A percentile compares a stretch with the other conserved stretches of the same genome.
phyloP scores from a whole-genome alignment of 495 filamentous ascomycete genomes.

The Podospora comata region DNA sequence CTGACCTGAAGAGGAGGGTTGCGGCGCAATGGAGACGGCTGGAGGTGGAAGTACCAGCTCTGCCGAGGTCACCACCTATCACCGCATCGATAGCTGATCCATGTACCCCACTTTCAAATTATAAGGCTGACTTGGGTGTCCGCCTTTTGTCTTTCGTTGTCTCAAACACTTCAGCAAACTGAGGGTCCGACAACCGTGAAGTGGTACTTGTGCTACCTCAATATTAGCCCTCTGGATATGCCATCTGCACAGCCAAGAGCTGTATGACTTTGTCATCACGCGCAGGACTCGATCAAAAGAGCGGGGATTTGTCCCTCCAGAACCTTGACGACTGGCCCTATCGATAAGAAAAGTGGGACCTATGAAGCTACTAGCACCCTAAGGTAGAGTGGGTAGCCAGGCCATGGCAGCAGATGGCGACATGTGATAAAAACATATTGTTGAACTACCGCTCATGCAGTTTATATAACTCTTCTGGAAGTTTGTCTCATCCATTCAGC shows the following conservation, averaged over 20 bases:
- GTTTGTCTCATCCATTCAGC: too few species aligned
- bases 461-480: too few species aligned
- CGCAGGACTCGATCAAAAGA: not conserved
- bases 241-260: not conserved
- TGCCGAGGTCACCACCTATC: not conserved
- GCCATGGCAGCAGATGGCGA: too few species aligned
- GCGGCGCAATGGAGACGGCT: not conserved
- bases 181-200: not conserved
- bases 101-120: not conserved
- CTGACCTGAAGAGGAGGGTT: not conserved
- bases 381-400: too few species aligned
- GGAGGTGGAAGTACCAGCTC: not conserved
- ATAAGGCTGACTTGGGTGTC: not conserved
- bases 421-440: too few species aligned
- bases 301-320: not conserved
- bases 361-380: not conserved
- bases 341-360: not conserved
- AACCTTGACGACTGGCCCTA: constrained; percentile 8
- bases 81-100: not conserved
- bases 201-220: not conserved
- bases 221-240: not conserved
- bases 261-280: not conserved
- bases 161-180: not conserved
- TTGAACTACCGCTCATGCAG: too few species aligned
- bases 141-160: not conserved